Base-by-base conservation (phyloP, 768 basidiomycete species). In the Lactifluus rugatus region DNA sequence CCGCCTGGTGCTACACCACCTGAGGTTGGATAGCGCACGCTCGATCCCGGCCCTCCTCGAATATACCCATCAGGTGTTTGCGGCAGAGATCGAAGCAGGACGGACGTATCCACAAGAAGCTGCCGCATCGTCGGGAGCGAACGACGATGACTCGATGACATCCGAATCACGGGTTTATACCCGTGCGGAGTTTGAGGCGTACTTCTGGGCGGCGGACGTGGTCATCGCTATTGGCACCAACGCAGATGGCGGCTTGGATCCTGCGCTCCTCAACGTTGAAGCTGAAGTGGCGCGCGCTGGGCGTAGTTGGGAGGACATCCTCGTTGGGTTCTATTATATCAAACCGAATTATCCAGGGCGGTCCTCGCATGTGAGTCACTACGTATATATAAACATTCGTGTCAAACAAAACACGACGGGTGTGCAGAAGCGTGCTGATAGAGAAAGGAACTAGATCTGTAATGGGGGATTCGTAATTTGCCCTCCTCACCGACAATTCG, bases 291-390 rank as follows among this genome's bases (percentile, higher is more conserved):
- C 75, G n/a, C 70, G 75, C 34, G 73, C 67, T 7, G 78, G 75
- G 9, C 74, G 83, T 61, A 60, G 72, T 16, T 92, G 88, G 88
- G 76, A 80, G 60, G 79, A 81, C 16, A 83, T 81, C 64, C 71
- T 93, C 13, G 85, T 82, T 25, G 92, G 89, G 3, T 86, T 78
- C 67, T 90, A 87, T 75, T 89, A 91, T 67, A 86, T 89, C 51
- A 90, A 90, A 70, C 88, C 87, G 36, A 93, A 93, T 67, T 94
- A 93, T 72, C 93, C 91, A 7, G 90, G 90, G 41, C 77, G 91
- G 60, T 91, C 88, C 9, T 90, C 88, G 42, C 92, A 93, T 78
- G 92, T 89, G 67, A 75, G 89, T 81, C 2, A 2, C n/a, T 41
- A 25, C 21, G 19, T 13, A 1, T 31, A 26, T 8, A 47, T 7